Base-by-base conservation (phyloP, 1,284 basidiomycete genomes). In the Coriolopsis trogii region DNA sequence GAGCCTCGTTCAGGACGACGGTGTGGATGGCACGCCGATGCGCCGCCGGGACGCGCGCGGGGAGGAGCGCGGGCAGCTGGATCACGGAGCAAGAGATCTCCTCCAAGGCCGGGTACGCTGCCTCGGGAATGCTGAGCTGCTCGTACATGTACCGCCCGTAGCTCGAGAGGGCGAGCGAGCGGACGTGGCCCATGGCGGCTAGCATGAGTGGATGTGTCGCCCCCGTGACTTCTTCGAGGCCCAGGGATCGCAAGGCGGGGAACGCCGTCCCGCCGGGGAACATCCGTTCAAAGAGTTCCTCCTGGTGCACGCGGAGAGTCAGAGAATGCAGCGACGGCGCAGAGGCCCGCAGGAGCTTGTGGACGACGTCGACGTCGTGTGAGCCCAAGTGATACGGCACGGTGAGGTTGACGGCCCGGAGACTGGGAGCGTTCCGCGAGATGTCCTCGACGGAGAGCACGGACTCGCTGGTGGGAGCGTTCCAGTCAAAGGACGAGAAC, bases 21-120 rank as follows among this genome's bases (percentile, higher is more conserved):
- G 50, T 42, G 28, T 45, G 38, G 33, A 51, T 46, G 5, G 44
- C 38, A 5, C 43, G 44, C 10, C 12, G 39, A n/a, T n/a, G n/a
- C n/a, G n/a, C n/a, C n/a, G 20, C 5, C 6, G 36, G 25, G 12
- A 26, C 23, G 13, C 26, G 7, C 9, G 8, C 8, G 2, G 34
- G 16, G 24, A 51, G 49, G 43, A 51, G 41, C 2, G n/a, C 3
- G 10, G 43, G 10, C 3, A 51, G 26, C 6, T 23, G 15, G 13
- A 7, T n/a, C 6, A n/a, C 24, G 8, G 16, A 8, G 31, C 49
- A 51, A 6, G 20, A 18, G 25, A 51, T 43, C 25, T 46, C 43
- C 15, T 46, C 43, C 10, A 51, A 44, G 0, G 20, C 33, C 15
- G 49, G 49, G 26, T 6, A 41, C 16, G 40, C 24, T 15, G 40